Percentiles rank a stretch among this genome's conserved stretches.
Conservation (phyloP, 345 rosid genomes). For the Pistacia vera region DNA sequence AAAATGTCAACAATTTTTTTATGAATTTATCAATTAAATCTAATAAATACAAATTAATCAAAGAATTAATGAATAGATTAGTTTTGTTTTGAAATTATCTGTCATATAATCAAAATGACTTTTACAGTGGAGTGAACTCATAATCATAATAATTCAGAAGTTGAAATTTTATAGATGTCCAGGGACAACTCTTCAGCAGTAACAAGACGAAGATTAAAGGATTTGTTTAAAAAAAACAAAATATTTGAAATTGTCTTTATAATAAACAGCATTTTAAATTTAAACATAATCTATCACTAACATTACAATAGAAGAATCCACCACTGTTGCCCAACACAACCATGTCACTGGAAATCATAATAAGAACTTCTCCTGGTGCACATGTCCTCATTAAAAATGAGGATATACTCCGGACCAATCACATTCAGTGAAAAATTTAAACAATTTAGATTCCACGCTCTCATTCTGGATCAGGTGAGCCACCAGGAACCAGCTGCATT, state of each 20-base stretch:
- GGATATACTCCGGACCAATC: background rate
- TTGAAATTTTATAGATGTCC: too few relatives aligned
- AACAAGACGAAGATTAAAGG: too few relatives aligned
- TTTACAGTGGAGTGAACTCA: too few relatives aligned
- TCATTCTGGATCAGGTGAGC: constrained; percentile 68
- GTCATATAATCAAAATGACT: too few relatives aligned
- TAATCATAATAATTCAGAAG: too few relatives aligned
- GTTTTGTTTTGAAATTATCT: too few relatives aligned
- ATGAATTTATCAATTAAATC: too few relatives aligned
- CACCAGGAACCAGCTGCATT: constrained; percentile 95
- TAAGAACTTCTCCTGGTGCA: background rate
- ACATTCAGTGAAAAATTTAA: background rate
- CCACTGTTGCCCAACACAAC: background rate
- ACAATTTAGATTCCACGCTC: background rate
- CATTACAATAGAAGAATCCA: constrained; percentile 1
- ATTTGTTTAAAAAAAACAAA: too few relatives aligned
- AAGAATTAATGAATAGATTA: too few relatives aligned
- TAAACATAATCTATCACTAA: constrained; percentile 2
- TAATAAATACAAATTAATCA: too few relatives aligned
- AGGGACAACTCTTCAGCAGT: too few relatives aligned
- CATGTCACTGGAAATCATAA: background rate
- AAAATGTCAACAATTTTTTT: too few relatives aligned
- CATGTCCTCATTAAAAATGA: constrained; percentile 9
- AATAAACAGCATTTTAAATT: background rate
- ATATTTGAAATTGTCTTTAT: background rate